Percentiles rank a stretch among this genome's conserved stretches.
These are phyloP conservation scores for Daldinia loculata DNA, from an alignment of 495 filamentous ascomycete species.

Conservation along the genomic window DNA sequence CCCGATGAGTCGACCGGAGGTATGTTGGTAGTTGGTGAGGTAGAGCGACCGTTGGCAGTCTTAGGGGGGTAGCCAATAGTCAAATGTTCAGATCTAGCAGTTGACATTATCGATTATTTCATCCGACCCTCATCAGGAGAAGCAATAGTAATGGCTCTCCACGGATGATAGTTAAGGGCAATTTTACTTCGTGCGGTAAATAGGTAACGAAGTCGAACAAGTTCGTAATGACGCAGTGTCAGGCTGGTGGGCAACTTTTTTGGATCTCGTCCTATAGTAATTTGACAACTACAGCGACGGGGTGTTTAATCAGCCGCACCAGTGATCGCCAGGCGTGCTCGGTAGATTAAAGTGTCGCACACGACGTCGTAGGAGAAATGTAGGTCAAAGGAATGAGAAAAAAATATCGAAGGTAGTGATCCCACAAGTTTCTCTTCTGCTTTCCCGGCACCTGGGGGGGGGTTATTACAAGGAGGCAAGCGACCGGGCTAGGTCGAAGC, in stretches of 20 bases:
- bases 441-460: slow-evolving; percentile 27
- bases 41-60: slow-evolving; percentile 69
- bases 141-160: slow-evolving; percentile 43
- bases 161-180: slow-evolving; percentile 45
- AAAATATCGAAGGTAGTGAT: slow-evolving; percentile 35
- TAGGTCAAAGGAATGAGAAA: slow-evolving; percentile 33
- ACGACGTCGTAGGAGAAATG: slow-evolving; percentile 28
- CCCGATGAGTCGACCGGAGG: slow-evolving; percentile 85
- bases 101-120: slow-evolving; percentile 91
- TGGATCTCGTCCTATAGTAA: slow-evolving; percentile 33
- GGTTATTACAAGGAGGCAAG: slow-evolving; percentile 39
- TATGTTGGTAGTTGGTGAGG: slow-evolving; percentile 84
- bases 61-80: slow-evolving; percentile 75
- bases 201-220: slow-evolving; percentile 32
- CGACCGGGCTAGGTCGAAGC: slow-evolving; percentile 36
- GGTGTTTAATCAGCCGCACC: slow-evolving; percentile 30
- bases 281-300: slow-evolving; percentile 27
- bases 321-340: slow-evolving; percentile 31
- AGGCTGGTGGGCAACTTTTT: slow-evolving; percentile 18
- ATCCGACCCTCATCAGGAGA: slow-evolving; percentile 57
- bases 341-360: slow-evolving; percentile 37
- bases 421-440: slow-evolving; percentile 22
- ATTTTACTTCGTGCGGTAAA: slow-evolving; percentile 31
- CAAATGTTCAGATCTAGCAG: slow-evolving; percentile 82
- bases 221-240: slow-evolving; percentile 36